Evolutionary conservation across 148 eudicot species (phyloP).

Genomic region (Vaccinium macrocarpon): DNA sequence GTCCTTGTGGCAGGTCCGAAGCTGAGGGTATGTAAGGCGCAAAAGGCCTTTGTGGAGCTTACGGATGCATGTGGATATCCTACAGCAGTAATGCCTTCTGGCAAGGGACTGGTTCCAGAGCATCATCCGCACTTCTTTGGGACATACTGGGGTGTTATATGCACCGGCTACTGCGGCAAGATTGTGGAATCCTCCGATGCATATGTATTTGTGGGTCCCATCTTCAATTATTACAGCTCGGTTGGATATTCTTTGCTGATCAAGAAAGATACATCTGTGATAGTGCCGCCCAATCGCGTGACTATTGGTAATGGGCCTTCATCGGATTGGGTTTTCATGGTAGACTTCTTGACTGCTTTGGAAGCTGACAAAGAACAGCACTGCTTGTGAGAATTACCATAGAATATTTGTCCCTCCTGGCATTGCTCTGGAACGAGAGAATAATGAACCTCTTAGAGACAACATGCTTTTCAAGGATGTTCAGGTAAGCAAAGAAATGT

Average conservation of each 20-base stretch:
- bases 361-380: conserved; percentile 61
- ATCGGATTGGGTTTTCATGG: conserved; percentile 77
- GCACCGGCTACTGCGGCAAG: conserved; percentile 63
- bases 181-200: conserved; percentile 63
- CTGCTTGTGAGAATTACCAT: conserved; percentile 62
- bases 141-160: conserved; percentile 83
- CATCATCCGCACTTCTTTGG: conserved; percentile 68
- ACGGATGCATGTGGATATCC: no score
- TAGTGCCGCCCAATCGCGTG: conserved; percentile 70
- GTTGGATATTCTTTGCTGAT: conserved; percentile 76
- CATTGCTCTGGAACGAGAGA: no score
- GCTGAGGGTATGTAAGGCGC: no score
- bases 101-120: conserved; percentile 30
- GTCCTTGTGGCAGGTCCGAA: conserved; percentile 48
- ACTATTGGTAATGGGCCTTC: conserved; percentile 73
- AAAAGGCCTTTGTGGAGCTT: no score
- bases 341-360: conserved; percentile 57
- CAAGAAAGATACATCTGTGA: conserved; percentile 21
- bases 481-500: conserved; percentile 39
- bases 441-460: conserved; percentile 35
- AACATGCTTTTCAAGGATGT: conserved; percentile 80
- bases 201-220: conserved; percentile 71
- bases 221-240: conserved; percentile 81
- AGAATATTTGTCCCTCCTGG: no score
- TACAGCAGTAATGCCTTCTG: no score